Evolutionary conservation across 768 basidiomycete species (phyloP).

Genomic region (Lactarius sp.): DNA sequence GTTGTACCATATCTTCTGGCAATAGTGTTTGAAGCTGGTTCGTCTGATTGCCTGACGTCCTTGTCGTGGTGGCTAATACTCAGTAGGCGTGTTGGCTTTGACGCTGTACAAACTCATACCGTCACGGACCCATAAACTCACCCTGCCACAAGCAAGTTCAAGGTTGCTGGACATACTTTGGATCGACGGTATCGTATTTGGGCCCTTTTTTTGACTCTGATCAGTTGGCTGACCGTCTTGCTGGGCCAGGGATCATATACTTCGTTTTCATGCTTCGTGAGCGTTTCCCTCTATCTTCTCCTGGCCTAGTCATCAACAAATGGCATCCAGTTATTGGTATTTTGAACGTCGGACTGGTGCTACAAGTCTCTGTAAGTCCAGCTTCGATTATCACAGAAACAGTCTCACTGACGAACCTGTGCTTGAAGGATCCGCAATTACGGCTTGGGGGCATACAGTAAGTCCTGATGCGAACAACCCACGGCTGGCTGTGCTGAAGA

Average conservation of each 20-base stretch:
- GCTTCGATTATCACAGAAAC: not conserved
- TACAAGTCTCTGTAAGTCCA: constrained; percentile 11
- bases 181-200: constrained; percentile 11
- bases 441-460: constrained; percentile 7
- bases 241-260: constrained; percentile 19
- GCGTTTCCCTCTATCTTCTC: not conserved
- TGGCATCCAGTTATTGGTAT: constrained; percentile 9
- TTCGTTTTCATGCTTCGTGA: constrained; percentile 24
- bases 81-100: constrained; percentile 10
- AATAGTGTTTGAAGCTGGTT: constrained; percentile 19
- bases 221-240: not conserved
- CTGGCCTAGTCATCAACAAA: not conserved
- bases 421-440: constrained; percentile 7
- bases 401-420: not conserved
- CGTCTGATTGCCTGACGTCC: not conserved
- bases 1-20: not conserved
- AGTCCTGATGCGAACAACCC: not conserved
- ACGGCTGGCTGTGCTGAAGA: not conserved
- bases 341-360: constrained; percentile 12
- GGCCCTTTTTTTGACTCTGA: not conserved
- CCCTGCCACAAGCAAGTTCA: not conserved
- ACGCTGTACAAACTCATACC: constrained; percentile 15
- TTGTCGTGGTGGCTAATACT: not conserved
- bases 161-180: constrained; percentile 18
- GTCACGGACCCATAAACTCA: not conserved